These are phyloP conservation scores for Fusarium agapanthi DNA, from an alignment of 2,329 filamentous ascomycete genomes.

Conservation along the genomic window DNA sequence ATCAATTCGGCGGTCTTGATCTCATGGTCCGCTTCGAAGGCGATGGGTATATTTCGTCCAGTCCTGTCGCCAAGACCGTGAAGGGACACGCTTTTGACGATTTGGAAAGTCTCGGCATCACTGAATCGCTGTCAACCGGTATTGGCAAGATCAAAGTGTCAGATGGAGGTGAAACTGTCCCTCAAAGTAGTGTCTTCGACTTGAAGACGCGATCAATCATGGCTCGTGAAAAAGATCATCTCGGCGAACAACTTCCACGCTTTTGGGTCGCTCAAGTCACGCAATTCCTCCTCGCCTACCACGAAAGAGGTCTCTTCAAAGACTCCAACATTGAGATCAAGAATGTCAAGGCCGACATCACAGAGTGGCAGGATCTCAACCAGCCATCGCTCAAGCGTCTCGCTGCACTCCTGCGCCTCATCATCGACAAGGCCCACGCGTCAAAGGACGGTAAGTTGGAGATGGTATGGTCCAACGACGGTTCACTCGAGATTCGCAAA, in stretches of 20 bases:
- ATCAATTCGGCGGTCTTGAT: conserved; percentile 58
- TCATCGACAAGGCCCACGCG: conserved; percentile 20
- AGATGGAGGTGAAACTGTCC: conserved; percentile 39
- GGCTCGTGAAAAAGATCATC: conserved; percentile 28
- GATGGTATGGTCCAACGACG: conserved; percentile 24
- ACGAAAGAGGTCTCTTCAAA: conserved; percentile 47
- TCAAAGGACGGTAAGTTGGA: conserved; percentile 35
- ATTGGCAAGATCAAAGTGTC: conserved; percentile 17
- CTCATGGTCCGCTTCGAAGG: conserved; percentile 43
- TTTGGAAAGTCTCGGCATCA: conserved; percentile 12
- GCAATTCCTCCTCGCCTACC: conserved; percentile 54
- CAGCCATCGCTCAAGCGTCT: conserved; percentile 44
- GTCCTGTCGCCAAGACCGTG: background rate
- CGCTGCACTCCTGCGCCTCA: conserved; percentile 30
- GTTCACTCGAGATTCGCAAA: conserved; percentile 37
- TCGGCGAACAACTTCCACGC: conserved; percentile 51
- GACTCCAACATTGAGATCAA: conserved; percentile 45
- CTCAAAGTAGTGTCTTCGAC: conserved; percentile 51
- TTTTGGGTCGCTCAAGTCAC: conserved; percentile 53
- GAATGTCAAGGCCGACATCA: conserved; percentile 44
- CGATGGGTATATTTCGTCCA: conserved; percentile 39
- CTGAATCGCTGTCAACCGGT: background rate
- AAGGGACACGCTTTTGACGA: background rate
- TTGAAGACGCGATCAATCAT: conserved; percentile 53
- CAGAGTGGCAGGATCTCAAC: conserved; percentile 49